These are phyloP conservation scores for Teunomyces gatunensis DNA, from an alignment of 805 yeast species.

Conservation along the genomic window DNA sequence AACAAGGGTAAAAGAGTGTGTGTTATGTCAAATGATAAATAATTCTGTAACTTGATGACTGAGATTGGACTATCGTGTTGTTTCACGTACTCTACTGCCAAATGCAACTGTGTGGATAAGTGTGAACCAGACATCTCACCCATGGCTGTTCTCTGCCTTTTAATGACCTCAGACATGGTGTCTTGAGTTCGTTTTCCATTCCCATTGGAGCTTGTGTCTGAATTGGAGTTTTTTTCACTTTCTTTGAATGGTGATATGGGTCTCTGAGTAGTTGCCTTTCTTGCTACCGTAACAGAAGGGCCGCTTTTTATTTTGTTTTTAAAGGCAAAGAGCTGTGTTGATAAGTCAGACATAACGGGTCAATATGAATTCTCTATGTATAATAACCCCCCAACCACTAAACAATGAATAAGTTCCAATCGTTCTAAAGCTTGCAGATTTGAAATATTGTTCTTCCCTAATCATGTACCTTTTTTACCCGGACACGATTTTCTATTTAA, in stretches of 20 bases:
- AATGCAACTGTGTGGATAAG: conserved; percentile 79
- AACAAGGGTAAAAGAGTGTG: conserved; percentile 66
- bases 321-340: conserved; percentile 46
- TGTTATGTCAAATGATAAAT: conserved; percentile 61
- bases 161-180: conserved; percentile 31
- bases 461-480: neutral
- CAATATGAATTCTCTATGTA: neutral
- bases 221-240: neutral
- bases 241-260: conserved; percentile 12
- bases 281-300: conserved; percentile 38
- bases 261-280: conserved; percentile 21
- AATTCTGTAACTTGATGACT: conserved; percentile 61
- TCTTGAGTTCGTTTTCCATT: conserved; percentile 14
- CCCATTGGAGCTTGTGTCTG: neutral
- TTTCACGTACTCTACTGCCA: conserved; percentile 90
- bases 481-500: conserved; percentile 2
- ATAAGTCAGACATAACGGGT: conserved; percentile 30
- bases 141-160: conserved; percentile 29
- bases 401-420: neutral
- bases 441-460: conserved; percentile 1
- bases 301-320: conserved; percentile 45
- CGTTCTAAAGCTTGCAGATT: neutral
- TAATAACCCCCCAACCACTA: neutral
- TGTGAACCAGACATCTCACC: conserved; percentile 51
- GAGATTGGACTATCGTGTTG: conserved; percentile 66